A percentile compares a stretch with the other conserved stretches of the same genome.
Evolutionary conservation across 306 rosid genomes (phyloP).

Genomic region (Fragaria nilgerrensis): DNA sequence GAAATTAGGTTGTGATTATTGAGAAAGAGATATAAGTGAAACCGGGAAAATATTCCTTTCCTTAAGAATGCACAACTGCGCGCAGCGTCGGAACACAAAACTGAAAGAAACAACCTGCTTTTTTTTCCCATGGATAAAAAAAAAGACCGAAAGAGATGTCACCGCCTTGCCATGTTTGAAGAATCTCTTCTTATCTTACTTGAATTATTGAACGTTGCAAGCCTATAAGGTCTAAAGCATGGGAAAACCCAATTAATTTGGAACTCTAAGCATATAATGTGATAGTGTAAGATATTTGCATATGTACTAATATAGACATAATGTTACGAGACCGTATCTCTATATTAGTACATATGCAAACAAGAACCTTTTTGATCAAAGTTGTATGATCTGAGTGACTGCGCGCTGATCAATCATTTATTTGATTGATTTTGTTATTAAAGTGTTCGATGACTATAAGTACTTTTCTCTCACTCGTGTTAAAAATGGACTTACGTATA

Average conservation of each 20-base stretch:
- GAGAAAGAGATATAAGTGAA: no score
- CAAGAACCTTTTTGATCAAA: neutral
- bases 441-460: neutral
- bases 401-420: neutral
- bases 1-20: no score
- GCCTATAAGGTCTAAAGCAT: neutral
- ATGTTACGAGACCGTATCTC: neutral
- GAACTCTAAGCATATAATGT: neutral
- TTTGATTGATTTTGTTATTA: neutral
- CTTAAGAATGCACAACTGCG: neutral
- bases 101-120: neutral
- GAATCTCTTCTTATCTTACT: slow-evolving; percentile 3
- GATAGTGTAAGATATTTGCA: neutral
- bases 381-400: neutral
- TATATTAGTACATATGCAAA: neutral
- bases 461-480: neutral
- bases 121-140: neutral
- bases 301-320: neutral
- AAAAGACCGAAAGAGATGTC: neutral
- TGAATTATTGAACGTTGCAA: slow-evolving; percentile 1
- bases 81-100: neutral
- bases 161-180: slow-evolving; percentile 12
- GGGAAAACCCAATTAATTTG: neutral
- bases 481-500: neutral
- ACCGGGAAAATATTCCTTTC: neutral